Base-by-base conservation (phyloP, 176 grass and related monocot genomes). In the Puya raimondii region DNA sequence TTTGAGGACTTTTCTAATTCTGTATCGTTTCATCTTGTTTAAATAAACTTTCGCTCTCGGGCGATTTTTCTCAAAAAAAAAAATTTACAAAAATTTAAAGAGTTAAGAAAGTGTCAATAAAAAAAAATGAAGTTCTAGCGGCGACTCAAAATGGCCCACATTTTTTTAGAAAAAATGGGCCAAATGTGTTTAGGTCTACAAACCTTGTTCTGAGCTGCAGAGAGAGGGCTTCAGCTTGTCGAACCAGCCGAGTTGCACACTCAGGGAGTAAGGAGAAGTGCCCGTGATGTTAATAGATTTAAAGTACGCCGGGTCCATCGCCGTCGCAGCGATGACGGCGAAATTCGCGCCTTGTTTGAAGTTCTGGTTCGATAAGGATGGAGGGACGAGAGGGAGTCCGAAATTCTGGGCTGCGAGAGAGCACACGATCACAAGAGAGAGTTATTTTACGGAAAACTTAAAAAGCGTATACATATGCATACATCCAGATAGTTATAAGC, bases 281-380 rank as follows among this genome's bases (percentile, higher is more conserved):
- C 78, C 77, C 7, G 80, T 20, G 9, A 47, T 56, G 18, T 67
- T 33, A 25, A 68, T 12, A 2, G 74, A 56, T 12, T 78, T 52
- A 70, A 74, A 88, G 74, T 78, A 81, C 13, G 73, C 64, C 51
- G 74, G 77, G 23, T 80, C 68, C 72, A 88, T 20, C 14, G 85
- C 81, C 1, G 80, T 80, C 12, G 69, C 80, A 1, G 76, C 85
- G 0, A 73, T 70, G 51, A 88, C 68, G 18, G 85, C 85, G 54
- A 88, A 83, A 42, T 77, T 88, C 4, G 51, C 77, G 2, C 85
- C 80, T 2, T 53, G 58, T 4, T 17, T 50, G 16, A 88, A 80
- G 65, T 67, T 71, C 74, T 26, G 48, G 47, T 67, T 77, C 23
- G 73, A 61, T 50, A 72, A 77, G 3, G 70, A 83, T 16, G 85